Evolutionary conservation across 768 basidiomycete species (phyloP), one percentile per base, ranked within the genome.

Genomic region (Lentinula sp.): DNA sequence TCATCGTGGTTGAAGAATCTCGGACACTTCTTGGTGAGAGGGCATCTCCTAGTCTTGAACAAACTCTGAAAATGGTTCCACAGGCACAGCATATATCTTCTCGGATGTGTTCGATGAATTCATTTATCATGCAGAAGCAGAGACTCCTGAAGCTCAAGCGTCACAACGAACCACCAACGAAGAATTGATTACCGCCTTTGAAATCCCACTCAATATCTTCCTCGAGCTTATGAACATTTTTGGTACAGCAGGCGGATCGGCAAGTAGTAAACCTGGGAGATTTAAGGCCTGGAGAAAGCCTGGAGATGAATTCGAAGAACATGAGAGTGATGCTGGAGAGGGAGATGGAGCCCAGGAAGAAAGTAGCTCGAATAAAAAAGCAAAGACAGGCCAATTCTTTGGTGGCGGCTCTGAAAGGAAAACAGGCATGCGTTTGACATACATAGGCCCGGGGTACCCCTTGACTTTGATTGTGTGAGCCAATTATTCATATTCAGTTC

Each of bases 191-290:
- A 72, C 77, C 2, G 80, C 84, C 0, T 90, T 98, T 67, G 93
- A 95, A 71, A 81, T 99, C 60, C 89, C 90, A 2, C 82, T 99
- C 42, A 83, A 85, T 69, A 88, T 87, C 3, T 75, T 98, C 55
- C 82, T 97, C 62, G 94, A 97, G 64, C 95, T 92, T 67, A 78
- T 99, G 36, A 95, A 96, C 67, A 88, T 98, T 59, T 98, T 95
- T 67, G 95, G 96, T 33, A 91, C 93, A 10, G 91, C 90, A 1
- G 79, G 82, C 12, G 72, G 77, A 42, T 68, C 73, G 36, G 68
- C 70, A 39, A 67, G 75, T 13, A 63, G 65, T 65, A 62, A 69
- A n/a, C 66, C 57, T 52, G 67, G 64, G 8, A 80, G 78, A 63
- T 77, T 74, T 64, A 84, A 77, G 68, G 78, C 74, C 60, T 84